These are phyloP conservation scores for Berberis vulgaris DNA, from an alignment of 164 flowering plant genomes.

Conservation along the genomic window DNA sequence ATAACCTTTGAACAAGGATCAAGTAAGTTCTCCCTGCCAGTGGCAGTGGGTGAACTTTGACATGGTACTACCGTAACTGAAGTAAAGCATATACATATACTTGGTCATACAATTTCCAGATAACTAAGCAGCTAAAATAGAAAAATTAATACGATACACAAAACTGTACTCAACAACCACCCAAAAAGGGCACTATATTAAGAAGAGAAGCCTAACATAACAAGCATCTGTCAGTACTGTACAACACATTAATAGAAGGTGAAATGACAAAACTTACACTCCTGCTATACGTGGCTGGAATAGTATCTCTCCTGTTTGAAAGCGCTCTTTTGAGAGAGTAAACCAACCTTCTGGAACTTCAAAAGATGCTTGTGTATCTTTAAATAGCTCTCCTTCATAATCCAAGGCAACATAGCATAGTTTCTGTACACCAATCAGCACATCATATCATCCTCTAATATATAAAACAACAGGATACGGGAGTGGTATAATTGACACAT, in stretches of 20 bases:
- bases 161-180: too few relatives aligned
- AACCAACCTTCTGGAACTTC: slow-evolving; percentile 53
- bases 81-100: too few relatives aligned
- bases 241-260: slow-evolving; percentile 7
- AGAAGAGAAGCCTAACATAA: not conserved
- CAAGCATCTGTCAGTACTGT: not conserved
- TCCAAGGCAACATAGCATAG: slow-evolving; percentile 89
- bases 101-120: too few relatives aligned
- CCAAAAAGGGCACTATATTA: too few relatives aligned
- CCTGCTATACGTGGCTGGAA: slow-evolving; percentile 84
- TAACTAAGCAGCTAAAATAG: too few relatives aligned
- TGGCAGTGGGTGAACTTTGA: too few relatives aligned
- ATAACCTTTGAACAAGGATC: too few relatives aligned
- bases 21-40: too few relatives aligned
- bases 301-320: slow-evolving; percentile 88
- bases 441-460: slow-evolving; percentile 9
- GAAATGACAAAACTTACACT: slow-evolving; percentile 45
- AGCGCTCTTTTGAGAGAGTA: slow-evolving; percentile 79
- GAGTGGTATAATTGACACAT: too few relatives aligned
- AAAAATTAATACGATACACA: too few relatives aligned
- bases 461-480: not conserved
- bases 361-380: slow-evolving; percentile 61
- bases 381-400: slow-evolving; percentile 71
- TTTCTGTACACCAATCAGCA: slow-evolving; percentile 36
- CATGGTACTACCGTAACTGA: too few relatives aligned